Percentiles rank a stretch among this genome's conserved stretches.
Conservation (phyloP, 768 basidiomycete species). For the Tulasnella sp. region DNA sequence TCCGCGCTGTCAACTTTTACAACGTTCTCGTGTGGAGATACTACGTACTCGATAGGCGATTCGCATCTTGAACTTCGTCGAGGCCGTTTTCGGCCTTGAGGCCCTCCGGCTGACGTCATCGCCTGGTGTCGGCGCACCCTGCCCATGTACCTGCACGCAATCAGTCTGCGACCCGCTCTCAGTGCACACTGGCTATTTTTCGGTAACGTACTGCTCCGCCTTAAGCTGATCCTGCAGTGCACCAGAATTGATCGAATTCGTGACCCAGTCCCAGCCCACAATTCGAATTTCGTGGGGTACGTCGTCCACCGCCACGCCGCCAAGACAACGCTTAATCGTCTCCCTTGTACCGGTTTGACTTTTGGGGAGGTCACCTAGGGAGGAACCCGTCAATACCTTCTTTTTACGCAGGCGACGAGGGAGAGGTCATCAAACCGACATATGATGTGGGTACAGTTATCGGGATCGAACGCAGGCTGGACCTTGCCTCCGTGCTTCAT, state of each 20-base stretch:
- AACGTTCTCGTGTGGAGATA: not conserved
- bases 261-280: slow-evolving; percentile 20
- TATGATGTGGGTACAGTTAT: slow-evolving; percentile 13
- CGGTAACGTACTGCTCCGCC: slow-evolving; percentile 15
- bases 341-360: slow-evolving; percentile 7
- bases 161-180: not conserved
- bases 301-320: slow-evolving; percentile 17
- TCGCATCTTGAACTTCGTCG: not conserved
- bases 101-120: not conserved
- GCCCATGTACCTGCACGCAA: not conserved
- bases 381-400: not conserved
- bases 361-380: slow-evolving; percentile 16
- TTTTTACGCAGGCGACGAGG: not conserved
- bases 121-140: not conserved
- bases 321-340: slow-evolving; percentile 21
- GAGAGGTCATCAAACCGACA: not conserved
- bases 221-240: slow-evolving; percentile 21
- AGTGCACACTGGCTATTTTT: not conserved
- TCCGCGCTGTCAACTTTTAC: not conserved
- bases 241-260: slow-evolving; percentile 4
- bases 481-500: slow-evolving; percentile 22
- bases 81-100: slow-evolving; percentile 5
- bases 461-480: slow-evolving; percentile 18
- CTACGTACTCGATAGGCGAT: slow-evolving; percentile 20
- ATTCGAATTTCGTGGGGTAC: slow-evolving; percentile 20